Conservation (phyloP, 2,329 filamentous ascomycete genomes). For the Colletotrichum viniferum region DNA sequence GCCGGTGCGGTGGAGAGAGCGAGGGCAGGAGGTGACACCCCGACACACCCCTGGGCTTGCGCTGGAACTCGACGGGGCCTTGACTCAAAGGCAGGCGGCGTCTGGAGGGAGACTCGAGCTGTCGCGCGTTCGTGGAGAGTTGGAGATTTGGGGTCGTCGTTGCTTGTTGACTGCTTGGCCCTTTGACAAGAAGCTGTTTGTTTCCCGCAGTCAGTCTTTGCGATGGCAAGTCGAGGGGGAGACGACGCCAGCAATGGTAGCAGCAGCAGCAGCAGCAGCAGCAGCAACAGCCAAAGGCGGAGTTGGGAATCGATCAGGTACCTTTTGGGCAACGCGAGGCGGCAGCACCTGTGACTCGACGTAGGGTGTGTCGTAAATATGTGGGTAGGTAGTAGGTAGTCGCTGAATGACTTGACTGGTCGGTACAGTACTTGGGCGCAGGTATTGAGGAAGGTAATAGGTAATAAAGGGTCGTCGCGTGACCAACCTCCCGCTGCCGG, state of each 20-base stretch:
- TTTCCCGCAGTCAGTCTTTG: not conserved
- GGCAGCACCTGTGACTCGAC: not conserved
- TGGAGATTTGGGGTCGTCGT: not conserved
- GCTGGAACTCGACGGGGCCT: not conserved
- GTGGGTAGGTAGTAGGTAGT: not conserved
- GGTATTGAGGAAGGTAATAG: not conserved
- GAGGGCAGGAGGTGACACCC: not conserved
- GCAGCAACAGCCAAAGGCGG: not conserved
- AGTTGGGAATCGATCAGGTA: not conserved
- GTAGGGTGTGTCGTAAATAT: not conserved
- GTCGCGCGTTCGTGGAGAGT: not conserved
- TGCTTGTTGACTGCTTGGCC: not conserved
- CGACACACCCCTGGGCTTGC: conserved; percentile 2
- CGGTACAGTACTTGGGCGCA: not conserved
- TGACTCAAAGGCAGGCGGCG: not conserved
- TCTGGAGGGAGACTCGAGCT: not conserved
- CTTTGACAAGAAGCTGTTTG: not conserved
- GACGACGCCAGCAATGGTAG: not conserved
- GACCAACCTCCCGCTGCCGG: not conserved
- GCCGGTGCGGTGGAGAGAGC: not conserved
- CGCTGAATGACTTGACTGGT: not conserved
- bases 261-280: not conserved
- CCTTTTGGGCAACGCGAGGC: not conserved
- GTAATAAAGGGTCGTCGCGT: not conserved
- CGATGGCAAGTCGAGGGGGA: not conserved